phyloP scores from a whole-genome alignment of 2,329 filamentous ascomycete genomes.

The Fusarium udum region DNA sequence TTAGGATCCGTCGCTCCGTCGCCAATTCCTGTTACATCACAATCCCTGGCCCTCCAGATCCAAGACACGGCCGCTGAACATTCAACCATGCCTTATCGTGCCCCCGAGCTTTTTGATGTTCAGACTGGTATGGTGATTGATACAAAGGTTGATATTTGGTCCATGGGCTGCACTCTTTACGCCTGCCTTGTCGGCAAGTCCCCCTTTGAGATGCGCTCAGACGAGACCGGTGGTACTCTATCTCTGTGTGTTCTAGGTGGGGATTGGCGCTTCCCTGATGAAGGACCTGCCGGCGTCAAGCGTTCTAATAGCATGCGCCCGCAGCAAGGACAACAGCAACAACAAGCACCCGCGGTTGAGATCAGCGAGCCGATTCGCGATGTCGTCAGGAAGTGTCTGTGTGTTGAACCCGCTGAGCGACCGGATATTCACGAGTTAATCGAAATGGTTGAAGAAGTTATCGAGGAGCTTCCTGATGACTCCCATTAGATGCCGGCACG shows the following conservation, averaged over 20 bases:
- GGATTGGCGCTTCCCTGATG: conserved; percentile 96
- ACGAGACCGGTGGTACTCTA: conserved; percentile 93
- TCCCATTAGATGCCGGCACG: conserved; percentile 26
- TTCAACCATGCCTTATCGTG: conserved; percentile 98
- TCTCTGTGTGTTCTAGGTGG: conserved; percentile 92
- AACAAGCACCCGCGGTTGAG: conserved; percentile 50
- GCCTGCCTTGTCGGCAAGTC: conserved; percentile 96
- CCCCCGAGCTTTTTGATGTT: conserved; percentile 97
- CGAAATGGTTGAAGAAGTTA: conserved; percentile 76
- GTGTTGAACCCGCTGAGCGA: conserved; percentile 85
- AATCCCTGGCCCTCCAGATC: conserved; percentile 88
- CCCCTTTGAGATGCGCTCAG: conserved; percentile 93
- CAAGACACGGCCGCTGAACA: conserved; percentile 97
- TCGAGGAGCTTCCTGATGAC: conserved; percentile 72
- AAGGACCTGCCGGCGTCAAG: conserved; percentile 69
- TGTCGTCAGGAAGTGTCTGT: conserved; percentile 85
- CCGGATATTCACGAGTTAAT: conserved; percentile 90
- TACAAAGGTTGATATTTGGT: conserved; percentile 98
- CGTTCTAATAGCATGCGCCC: conserved; percentile 54
- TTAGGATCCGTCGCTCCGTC: conserved; percentile 89
- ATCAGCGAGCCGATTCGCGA: conserved; percentile 88
- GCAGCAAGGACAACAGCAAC: conserved; percentile 46
- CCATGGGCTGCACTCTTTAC: conserved; percentile 95
- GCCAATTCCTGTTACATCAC: conserved; percentile 87
- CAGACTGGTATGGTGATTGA: conserved; percentile 92